Evolutionary conservation across 2,329 filamentous ascomycete genomes (phyloP).

Genomic region (Chrysoporthe puriensis): DNA sequence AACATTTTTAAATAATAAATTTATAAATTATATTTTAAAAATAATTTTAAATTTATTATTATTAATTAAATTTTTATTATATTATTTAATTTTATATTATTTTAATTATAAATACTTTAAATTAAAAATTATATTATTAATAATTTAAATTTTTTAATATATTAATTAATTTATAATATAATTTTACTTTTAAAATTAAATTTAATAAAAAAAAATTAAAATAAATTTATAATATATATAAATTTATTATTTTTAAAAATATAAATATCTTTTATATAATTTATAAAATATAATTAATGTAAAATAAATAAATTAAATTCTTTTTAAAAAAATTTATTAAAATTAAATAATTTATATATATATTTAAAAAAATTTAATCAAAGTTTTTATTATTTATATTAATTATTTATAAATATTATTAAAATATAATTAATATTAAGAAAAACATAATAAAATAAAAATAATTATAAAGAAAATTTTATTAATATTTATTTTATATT

Average conservation of each 20-base stretch:
- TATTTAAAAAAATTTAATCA: neutral
- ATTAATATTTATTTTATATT: too few relatives aligned
- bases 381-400: neutral
- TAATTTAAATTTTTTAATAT: neutral
- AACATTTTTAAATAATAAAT: too few relatives aligned
- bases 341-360: neutral
- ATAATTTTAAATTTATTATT: too few relatives aligned
- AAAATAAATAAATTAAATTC: too few relatives aligned
- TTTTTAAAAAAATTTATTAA: too few relatives aligned
- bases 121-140: neutral
- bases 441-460: neutral
- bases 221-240: neutral
- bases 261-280: too few relatives aligned
- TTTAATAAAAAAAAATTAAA: neutral
- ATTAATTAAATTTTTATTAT: too few relatives aligned
- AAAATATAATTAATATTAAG: neutral
- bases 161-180: neutral
- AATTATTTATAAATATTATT: neutral
- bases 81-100: neutral
- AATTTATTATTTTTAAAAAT: too few relatives aligned
- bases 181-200: neutral
- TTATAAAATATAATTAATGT: too few relatives aligned
- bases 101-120: neutral
- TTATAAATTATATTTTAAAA: too few relatives aligned
- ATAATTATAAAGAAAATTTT: neutral